Evolutionary conservation across 2,329 filamentous ascomycete genomes (phyloP), one percentile per base, ranked within the genome.

Genomic region (Penicillium sp.): DNA sequence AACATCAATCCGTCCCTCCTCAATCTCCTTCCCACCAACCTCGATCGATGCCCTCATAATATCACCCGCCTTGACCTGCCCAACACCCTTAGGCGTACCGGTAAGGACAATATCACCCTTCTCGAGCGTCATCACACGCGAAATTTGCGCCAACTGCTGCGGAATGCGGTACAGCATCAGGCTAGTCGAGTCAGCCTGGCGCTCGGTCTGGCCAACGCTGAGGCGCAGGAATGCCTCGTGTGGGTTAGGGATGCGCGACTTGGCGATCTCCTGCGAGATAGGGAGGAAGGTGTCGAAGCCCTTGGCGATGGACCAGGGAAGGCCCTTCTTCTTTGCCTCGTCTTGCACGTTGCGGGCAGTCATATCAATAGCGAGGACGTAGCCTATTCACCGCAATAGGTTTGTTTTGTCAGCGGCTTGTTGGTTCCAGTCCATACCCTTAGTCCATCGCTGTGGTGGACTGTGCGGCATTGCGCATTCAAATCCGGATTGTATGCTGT

Each of bases 271-370:
- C 62, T 88, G 81, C 74, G 88, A 91, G 70, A 99, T 84, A 57
- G 94, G 94, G 50, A 96, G 82, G 80, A 99, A 99, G 3, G 94
- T 97, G 75, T 99, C 94, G 73, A 97, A 99, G 46, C 94, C 94
- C 81, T 99, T 99, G 66, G 91, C 89, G 65, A 97, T 97, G 69
- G 87, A 87, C 94, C 94, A 99, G 8, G 94, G 94, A 16, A 97
- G 86, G 36, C 94, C 92, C 81, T 94, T 96, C 78, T 89, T 91
- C 85, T 97, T 99, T 64, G 93, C 93, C 79, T 97, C 92, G 68
- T 96, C 90, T 78, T 99, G 94, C 7, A 91, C 85, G 76, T 97
- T 97, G 64, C 94, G 89, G 0, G 90, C 94, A 10, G 94, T 99
- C 91, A 99, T 95, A 78, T 99, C 94, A 69, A 99, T 97, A 66